Conservation (phyloP, 768 basidiomycete genomes). For the Rickenella mellea region DNA sequence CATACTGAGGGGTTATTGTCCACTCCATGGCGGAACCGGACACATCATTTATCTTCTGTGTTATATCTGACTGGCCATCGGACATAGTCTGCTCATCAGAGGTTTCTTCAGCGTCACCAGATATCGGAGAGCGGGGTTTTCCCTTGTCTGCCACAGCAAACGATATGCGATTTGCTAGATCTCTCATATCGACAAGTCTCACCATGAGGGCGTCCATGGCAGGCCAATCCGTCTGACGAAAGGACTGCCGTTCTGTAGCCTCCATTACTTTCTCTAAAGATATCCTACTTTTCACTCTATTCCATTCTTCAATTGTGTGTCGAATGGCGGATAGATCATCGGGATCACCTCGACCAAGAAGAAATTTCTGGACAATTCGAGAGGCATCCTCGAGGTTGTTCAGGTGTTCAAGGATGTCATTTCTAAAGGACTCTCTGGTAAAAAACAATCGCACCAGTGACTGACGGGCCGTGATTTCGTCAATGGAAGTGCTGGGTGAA, state of each 20-base stretch:
- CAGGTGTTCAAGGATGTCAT: slow-evolving; percentile 50
- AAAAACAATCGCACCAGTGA: slow-evolving; percentile 68
- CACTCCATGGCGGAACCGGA: slow-evolving; percentile 25
- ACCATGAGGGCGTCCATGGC: slow-evolving; percentile 44
- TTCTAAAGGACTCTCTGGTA: slow-evolving; percentile 47
- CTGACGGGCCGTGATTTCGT: slow-evolving; percentile 66
- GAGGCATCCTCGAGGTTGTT: slow-evolving; percentile 56
- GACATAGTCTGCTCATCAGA: neutral
- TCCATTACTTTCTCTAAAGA: slow-evolving; percentile 51
- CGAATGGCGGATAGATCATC: slow-evolving; percentile 59
- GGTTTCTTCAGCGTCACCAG: slow-evolving; percentile 12
- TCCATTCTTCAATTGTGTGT: slow-evolving; percentile 54
- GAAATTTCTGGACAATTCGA: slow-evolving; percentile 70
- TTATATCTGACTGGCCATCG: neutral
- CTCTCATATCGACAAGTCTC: slow-evolving; percentile 39
- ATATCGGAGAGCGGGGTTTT: slow-evolving; percentile 9
- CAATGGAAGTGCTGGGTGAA: slow-evolving; percentile 71
- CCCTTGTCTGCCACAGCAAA: slow-evolving; percentile 31
- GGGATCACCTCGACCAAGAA: slow-evolving; percentile 56
- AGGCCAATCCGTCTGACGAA: slow-evolving; percentile 28
- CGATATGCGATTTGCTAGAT: slow-evolving; percentile 49
- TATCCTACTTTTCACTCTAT: slow-evolving; percentile 38
- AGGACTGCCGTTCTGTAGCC: slow-evolving; percentile 16
- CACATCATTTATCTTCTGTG: neutral
- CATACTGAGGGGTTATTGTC: slow-evolving; percentile 61